phyloP scores from a whole-genome alignment of 164 flowering plant species.

The Liriodendron chinense region DNA sequence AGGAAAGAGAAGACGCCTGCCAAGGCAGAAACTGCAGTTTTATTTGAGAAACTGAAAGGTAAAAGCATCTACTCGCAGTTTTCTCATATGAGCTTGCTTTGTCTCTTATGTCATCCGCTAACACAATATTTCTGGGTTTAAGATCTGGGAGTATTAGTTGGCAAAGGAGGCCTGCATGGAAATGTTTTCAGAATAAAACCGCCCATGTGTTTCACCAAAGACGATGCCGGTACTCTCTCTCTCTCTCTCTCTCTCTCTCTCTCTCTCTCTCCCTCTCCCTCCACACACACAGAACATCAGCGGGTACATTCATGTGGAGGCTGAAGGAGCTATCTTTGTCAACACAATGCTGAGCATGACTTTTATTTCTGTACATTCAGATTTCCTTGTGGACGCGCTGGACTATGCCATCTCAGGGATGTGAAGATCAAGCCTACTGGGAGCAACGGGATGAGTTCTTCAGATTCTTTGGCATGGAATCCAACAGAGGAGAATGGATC shows the following conservation, averaged over 20 bases:
- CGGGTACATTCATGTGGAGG: background rate
- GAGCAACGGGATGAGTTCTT: background rate
- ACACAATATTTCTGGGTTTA: constrained; percentile 15
- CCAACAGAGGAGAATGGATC: background rate
- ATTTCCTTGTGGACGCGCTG: constrained; percentile 86
- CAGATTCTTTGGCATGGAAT: background rate
- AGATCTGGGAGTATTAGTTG: constrained; percentile 90
- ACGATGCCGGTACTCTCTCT: constrained; percentile 73
- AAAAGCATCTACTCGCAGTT: background rate
- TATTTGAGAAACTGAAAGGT: constrained; percentile 93
- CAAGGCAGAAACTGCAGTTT: constrained; percentile 73
- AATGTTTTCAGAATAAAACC: constrained; percentile 94
- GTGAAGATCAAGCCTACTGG: constrained; percentile 32
- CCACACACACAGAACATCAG: background rate
- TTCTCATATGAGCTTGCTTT: background rate
- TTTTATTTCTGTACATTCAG: constrained; percentile 37
- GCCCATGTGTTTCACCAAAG: constrained; percentile 92
- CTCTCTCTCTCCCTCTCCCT: background rate
- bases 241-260: background rate
- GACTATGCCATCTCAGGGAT: constrained; percentile 73
- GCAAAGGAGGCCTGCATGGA: constrained; percentile 92
- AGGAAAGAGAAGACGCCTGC: constrained; percentile 87
- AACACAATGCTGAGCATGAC: background rate
- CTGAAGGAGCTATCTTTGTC: background rate
- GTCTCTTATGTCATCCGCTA: background rate